Evolutionary conservation across 306 rosid genomes (phyloP).

Genomic region (Abrus pulchellus): DNA sequence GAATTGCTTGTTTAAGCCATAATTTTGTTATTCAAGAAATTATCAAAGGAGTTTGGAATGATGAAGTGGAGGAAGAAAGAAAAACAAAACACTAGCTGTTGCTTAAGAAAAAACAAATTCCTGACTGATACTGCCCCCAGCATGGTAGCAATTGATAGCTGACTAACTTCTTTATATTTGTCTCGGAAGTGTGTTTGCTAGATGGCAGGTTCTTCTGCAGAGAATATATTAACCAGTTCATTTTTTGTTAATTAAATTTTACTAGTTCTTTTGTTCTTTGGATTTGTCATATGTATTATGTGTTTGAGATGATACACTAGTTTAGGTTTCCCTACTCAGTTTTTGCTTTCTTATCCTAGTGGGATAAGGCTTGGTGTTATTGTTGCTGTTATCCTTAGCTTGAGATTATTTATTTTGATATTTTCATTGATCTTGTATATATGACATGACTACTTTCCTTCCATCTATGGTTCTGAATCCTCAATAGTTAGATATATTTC

Average conservation of each 20-base stretch:
- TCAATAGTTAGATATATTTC: background rate
- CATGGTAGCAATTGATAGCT: background rate
- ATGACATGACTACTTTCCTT: constrained; percentile 13
- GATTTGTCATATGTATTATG: background rate
- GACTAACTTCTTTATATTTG: constrained; percentile 25
- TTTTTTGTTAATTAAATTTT: constrained; percentile 26
- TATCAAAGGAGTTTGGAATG: background rate
- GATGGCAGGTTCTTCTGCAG: constrained; percentile 15
- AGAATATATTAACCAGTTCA: constrained; percentile 1
- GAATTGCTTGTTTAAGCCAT: constrained; percentile 28
- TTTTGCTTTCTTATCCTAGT: background rate
- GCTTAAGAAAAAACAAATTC: background rate
- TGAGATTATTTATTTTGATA: constrained; percentile 13
- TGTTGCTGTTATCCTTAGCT: constrained; percentile 9
- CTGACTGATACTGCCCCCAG: background rate
- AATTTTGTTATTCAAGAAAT: constrained; percentile 1
- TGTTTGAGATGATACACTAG: constrained; percentile 14
- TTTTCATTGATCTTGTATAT: constrained; percentile 21
- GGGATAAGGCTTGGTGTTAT: too few species aligned
- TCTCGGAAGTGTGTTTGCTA: background rate
- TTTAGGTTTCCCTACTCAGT: constrained; percentile 8
- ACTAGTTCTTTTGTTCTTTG: constrained; percentile 27
- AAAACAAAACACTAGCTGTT: constrained; percentile 12
- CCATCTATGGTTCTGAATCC: constrained; percentile 25
- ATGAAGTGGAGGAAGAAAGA: constrained; percentile 16